Conservation (phyloP, 1,284 basidiomycete species). For the Apiotrichum brassicae region DNA sequence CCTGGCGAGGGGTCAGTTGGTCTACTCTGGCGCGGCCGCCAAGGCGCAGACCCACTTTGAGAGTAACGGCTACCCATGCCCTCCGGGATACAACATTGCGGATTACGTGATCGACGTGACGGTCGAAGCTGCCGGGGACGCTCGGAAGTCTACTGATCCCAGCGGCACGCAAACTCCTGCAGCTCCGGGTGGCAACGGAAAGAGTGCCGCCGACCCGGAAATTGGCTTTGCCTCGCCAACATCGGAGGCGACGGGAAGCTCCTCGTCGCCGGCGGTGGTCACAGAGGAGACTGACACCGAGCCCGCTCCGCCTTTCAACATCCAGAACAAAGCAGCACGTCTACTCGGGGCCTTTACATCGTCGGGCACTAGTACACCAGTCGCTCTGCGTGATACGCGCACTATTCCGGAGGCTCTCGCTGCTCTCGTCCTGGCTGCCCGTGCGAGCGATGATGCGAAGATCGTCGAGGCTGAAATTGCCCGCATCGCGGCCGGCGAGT, state of each 20-base stretch:
- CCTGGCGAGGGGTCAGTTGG: conserved; percentile 71
- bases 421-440: conserved; percentile 67
- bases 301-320: conserved; percentile 19
- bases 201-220: conserved; percentile 8
- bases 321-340: conserved; percentile 70
- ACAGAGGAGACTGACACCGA: conserved; percentile 5
- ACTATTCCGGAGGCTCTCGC: conserved; percentile 60
- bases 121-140: conserved; percentile 58
- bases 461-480: conserved; percentile 62
- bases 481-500: conserved; percentile 46
- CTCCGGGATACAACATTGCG: conserved; percentile 93
- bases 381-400: conserved; percentile 41
- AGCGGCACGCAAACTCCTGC: conserved; percentile 10
- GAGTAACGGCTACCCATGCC: conserved; percentile 73
- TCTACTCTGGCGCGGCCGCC: conserved; percentile 71
- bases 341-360: conserved; percentile 61
- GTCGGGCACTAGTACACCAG: conserved; percentile 37
- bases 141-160: conserved; percentile 31
- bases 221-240: conserved; percentile 4
- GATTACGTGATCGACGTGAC: conserved; percentile 91
- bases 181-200: conserved; percentile 16
- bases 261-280: neutral
- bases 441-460: conserved; percentile 60
- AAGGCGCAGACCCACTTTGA: conserved; percentile 76
- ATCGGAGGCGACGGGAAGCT: neutral